Evolutionary conservation across 768 basidiomycete genomes (phyloP), one percentile per base, ranked within the genome.

Genomic region (Trametes cinnabarina): DNA sequence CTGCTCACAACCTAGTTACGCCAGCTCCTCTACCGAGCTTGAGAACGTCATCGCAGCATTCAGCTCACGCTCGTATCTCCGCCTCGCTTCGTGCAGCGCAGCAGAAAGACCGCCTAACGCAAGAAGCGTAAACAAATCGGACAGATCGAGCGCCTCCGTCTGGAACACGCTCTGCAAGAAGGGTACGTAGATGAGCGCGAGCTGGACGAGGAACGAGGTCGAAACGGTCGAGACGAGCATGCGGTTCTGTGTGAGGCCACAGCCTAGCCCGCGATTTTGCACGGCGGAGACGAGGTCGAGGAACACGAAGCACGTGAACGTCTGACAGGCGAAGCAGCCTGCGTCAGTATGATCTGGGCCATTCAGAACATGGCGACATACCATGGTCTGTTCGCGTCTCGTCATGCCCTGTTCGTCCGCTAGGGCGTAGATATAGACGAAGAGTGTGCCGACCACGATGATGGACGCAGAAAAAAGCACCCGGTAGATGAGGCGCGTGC

Each of bases 241-340:
- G 66, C 81, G 82, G 78, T 98, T 98, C 68, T 88, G 87, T 56
- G 84, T 75, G 28, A 98, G 68, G 6, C 85, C 87, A 65, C 94
- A 96, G 41, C 87, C 86, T 15, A 98, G 82, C 11, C 94, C 94
- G 52, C 96, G 91, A 72, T 92, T 96, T 71, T 98, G 95, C 30
- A 97, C 73, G 1, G 96, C 96, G 37, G 94, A 98, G 10, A 94
- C 90, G 42, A 98, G 84, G 73, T 98, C 96, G 61, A 98, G 87
- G 79, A 98, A 92, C 57, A 98, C 96, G 74, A 98, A 98, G 69
- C 87, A 89, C 17, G 94, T 90, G 73, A 98, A 98, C 23, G 96
- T 97, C 96, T 97, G 55, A 30, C 30, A 40, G 19, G 26, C 28
- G 40, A 22, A 12, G 47, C 7, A 28, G 49, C 65, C 42, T 49